Base-by-base conservation (phyloP, 163 green algal genomes). In the Scenedesmus sp. region DNA sequence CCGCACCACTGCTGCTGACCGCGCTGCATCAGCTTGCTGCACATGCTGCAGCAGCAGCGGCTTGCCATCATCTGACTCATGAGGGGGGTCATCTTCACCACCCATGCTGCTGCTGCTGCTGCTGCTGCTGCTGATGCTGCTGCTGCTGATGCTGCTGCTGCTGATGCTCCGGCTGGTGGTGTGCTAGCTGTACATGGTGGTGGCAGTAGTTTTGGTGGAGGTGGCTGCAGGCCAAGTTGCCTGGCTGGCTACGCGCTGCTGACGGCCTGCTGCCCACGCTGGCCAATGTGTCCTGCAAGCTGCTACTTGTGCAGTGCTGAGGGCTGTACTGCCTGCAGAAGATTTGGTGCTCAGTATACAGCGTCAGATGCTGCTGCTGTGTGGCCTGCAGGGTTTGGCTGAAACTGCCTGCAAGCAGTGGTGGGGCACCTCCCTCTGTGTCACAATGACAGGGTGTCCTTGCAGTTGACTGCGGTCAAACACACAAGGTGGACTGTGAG, bases 61-160 rank as follows among this genome's bases (percentile, higher is more conserved):
- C 77, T 87, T 86, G 59, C 76, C 88, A 59, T 91, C 87, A 54
- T 83, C 87, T 18, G 55, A 56, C 57, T 67, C 46, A 52, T 79
- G 70, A 52, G 70, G 13, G 7, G 10, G 34, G 20, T 76, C 70
- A 4, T 91, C 87, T 60, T 46, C 73, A 67, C 16, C 46, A 52
- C 86, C 86, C 86, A 90, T 90, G n/a, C 59, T 88, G 55, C 57
- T 82, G 82, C 82, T 66, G 84, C 83, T 79, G 83, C 83, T 67
- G n/a, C 83, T 73, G 8, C 18, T 55, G 56, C 9, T 56, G 55
- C 26, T 88, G 15, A 10, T 16, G 16, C n/a, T 79, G 82, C 82
- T 66, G 85, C 85, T 90, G 85, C 46, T 77, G 18, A 64, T 81
- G 16, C 34, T 66, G 60, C 0, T 66, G 60, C 15, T 89, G 76